A percentile compares a stretch with the other conserved stretches of the same genome.
phyloP scores from a whole-genome alignment of 2,329 filamentous ascomycete species.

The Hirsutella minnesotensis region DNA sequence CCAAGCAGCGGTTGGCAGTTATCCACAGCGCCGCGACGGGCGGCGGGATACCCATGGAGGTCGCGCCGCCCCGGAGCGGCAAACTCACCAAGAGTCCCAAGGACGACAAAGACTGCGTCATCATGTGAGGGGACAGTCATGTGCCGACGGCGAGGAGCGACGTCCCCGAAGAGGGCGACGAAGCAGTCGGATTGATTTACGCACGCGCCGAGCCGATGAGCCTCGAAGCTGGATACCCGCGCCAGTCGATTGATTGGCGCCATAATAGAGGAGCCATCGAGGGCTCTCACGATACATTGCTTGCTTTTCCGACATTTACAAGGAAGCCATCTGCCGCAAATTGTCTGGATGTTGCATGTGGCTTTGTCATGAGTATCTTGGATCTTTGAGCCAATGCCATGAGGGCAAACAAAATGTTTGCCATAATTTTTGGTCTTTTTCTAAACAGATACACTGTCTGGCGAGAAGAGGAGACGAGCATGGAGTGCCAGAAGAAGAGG shows the following conservation, averaged over 20 bases:
- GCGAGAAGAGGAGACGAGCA: too few species aligned
- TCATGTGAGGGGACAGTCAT: constrained; percentile 40
- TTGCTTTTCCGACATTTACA: neutral
- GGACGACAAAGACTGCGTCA: constrained; percentile 44
- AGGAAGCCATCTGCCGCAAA: too few species aligned
- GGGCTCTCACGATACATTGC: neutral
- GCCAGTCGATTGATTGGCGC: neutral
- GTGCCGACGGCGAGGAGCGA: neutral
- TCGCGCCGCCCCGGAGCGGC: constrained; percentile 35
- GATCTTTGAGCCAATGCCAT: too few species aligned
- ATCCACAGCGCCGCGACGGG: constrained; percentile 72
- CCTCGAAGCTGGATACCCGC: constrained; percentile 3
- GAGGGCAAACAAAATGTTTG: too few species aligned
- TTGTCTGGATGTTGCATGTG: too few species aligned
- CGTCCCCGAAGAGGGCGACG: neutral
- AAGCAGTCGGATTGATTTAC: neutral
- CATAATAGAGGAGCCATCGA: neutral
- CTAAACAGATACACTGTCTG: too few species aligned
- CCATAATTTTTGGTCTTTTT: too few species aligned
- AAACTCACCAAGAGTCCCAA: constrained; percentile 38
- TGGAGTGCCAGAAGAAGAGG: too few species aligned
- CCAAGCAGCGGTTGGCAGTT: constrained; percentile 73
- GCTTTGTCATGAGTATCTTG: too few species aligned
- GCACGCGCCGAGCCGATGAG: constrained; percentile 1
- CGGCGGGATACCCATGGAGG: constrained; percentile 41